phyloP scores from a whole-genome alignment of 495 filamentous ascomycete species.

The Penicillium mononematosum region DNA sequence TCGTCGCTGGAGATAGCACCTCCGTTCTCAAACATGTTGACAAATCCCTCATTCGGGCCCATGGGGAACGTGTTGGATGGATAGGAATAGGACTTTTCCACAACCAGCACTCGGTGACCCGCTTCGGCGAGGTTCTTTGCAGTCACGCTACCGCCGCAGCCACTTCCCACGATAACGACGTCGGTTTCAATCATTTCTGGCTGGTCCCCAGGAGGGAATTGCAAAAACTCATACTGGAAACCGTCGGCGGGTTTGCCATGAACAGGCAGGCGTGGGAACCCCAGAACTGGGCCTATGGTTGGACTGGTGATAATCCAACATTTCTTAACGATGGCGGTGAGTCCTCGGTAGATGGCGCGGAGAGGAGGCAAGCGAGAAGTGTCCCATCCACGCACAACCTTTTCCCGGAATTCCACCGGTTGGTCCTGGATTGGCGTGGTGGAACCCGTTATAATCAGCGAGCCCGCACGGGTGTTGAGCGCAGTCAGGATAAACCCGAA shows the following conservation, averaged over 20 bases:
- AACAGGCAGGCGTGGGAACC: constrained; percentile 60
- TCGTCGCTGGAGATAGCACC: constrained; percentile 61
- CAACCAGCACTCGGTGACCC: constrained; percentile 71
- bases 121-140: constrained; percentile 79
- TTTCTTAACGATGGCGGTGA: constrained; percentile 54
- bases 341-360: constrained; percentile 53
- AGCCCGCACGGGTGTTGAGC: constrained; percentile 64
- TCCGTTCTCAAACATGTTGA: constrained; percentile 64
- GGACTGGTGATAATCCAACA: constrained; percentile 62
- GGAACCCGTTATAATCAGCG: constrained; percentile 64
- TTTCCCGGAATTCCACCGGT: constrained; percentile 56
- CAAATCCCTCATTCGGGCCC: constrained; percentile 51
- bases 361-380: constrained; percentile 58
- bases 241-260: constrained; percentile 59
- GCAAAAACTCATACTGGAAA: constrained; percentile 54
- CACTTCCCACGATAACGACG: constrained; percentile 81
- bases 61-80: constrained; percentile 72
- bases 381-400: constrained; percentile 59
- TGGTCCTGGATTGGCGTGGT: constrained; percentile 62
- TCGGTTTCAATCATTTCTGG: constrained; percentile 68
- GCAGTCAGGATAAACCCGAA: constrained; percentile 51
- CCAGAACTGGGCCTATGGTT: constrained; percentile 54
- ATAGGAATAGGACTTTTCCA: constrained; percentile 80
- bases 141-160: constrained; percentile 80
- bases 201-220: constrained; percentile 45